Evolutionary conservation across 257 asterid species (phyloP).

Genomic region (Solanum etuberosum): DNA sequence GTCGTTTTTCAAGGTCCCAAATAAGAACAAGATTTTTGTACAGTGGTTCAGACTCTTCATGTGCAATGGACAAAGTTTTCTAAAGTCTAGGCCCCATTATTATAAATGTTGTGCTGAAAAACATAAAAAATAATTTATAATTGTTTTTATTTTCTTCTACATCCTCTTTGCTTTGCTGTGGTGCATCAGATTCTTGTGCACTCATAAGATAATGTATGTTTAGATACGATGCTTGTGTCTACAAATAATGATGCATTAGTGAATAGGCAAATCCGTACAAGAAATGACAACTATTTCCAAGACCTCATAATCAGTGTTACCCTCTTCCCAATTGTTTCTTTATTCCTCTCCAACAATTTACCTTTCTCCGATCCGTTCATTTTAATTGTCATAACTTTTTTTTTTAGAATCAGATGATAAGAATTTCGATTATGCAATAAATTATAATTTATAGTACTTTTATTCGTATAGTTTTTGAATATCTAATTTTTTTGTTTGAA

Average conservation of each 20-base stretch:
- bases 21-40: constrained; percentile 16
- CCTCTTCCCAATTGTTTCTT: neutral
- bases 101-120: neutral
- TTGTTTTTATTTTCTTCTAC: neutral
- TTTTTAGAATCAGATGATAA: too few relatives aligned
- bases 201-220: constrained; percentile 2
- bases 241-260: neutral
- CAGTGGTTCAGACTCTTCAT: constrained; percentile 22
- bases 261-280: neutral
- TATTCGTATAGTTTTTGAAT: too few relatives aligned
- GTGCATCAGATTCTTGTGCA: neutral
- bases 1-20: constrained; percentile 13
- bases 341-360: neutral
- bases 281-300: neutral
- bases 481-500: too few relatives aligned
- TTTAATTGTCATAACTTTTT: too few relatives aligned
- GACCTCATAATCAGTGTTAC: neutral
- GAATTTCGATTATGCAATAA: too few relatives aligned
- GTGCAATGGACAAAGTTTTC: constrained; percentile 16
- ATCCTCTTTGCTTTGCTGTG: constrained; percentile 30
- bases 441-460: too few relatives aligned
- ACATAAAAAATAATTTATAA: neutral
- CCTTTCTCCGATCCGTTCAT: too few relatives aligned
- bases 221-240: neutral
- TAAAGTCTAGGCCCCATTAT: constrained; percentile 6